Evolutionary conservation across 2,329 filamentous ascomycete genomes (phyloP).

Genomic region (Alternaria postmessia): DNA sequence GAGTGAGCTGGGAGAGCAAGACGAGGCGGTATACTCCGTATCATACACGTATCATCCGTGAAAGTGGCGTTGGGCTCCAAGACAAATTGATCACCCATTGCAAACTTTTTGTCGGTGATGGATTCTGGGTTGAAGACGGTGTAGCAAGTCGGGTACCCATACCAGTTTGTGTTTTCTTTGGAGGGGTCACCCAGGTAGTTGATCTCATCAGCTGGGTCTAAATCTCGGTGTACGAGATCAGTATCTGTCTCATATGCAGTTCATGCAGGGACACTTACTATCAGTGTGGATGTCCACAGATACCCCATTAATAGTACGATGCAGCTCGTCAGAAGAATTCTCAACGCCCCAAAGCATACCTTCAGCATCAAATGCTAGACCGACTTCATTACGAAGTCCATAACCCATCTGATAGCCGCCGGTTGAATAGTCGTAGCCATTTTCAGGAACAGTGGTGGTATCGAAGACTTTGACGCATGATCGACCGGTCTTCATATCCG

Average conservation of each 20-base stretch:
- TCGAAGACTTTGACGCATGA: slow-evolving; percentile 70
- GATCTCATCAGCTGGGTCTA: slow-evolving; percentile 73
- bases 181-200: slow-evolving; percentile 69
- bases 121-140: slow-evolving; percentile 61
- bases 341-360: slow-evolving; percentile 63
- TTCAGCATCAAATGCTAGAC: slow-evolving; percentile 56
- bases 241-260: too few species aligned
- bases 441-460: slow-evolving; percentile 43
- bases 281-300: slow-evolving; percentile 68
- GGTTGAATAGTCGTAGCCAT: slow-evolving; percentile 56
- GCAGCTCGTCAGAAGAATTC: slow-evolving; percentile 71
- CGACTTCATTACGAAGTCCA: slow-evolving; percentile 75
- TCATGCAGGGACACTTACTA: slow-evolving; percentile 40
- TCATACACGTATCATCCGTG: slow-evolving; percentile 34
- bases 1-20: slow-evolving; percentile 37
- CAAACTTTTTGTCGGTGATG: slow-evolving; percentile 35
- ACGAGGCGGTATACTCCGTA: slow-evolving; percentile 24
- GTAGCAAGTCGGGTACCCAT: slow-evolving; percentile 75
- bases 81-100: slow-evolving; percentile 41
- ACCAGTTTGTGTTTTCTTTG: slow-evolving; percentile 60
- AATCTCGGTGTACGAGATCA: too few species aligned
- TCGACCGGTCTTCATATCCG: slow-evolving; percentile 61
- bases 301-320: slow-evolving; percentile 57
- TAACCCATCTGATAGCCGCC: slow-evolving; percentile 64
- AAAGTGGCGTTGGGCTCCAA: slow-evolving; percentile 42